These are phyloP conservation scores for Plasmodium vinckei DNA, from an alignment of 169 alveolate genomes.

Conservation along the genomic window DNA sequence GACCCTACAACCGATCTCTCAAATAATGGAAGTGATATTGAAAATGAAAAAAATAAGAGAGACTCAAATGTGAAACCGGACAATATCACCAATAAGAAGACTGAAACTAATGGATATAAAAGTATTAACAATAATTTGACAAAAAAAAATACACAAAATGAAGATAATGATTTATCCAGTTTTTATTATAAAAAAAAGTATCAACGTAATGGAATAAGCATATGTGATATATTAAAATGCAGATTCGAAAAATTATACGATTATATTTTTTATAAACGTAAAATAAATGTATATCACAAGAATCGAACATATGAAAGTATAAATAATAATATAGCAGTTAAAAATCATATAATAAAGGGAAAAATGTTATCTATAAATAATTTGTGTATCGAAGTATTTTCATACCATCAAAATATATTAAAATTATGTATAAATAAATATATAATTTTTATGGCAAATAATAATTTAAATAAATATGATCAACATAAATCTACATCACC, in stretches of 20 bases:
- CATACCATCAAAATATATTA: slow-evolving; percentile 32
- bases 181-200: neutral
- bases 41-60: neutral
- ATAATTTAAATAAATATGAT: neutral
- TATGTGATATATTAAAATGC: slow-evolving; percentile 6
- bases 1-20: no score
- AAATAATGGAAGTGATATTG: neutral
- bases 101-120: neutral
- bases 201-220: neutral
- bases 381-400: slow-evolving; percentile 26
- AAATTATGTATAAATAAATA: slow-evolving; percentile 68
- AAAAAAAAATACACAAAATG: neutral
- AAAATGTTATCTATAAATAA: slow-evolving; percentile 67
- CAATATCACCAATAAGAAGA: neutral
- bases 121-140: neutral
- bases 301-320: slow-evolving; percentile 44
- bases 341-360: slow-evolving; percentile 71
- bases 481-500: slow-evolving; percentile 21
- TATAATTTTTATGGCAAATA: slow-evolving; percentile 20
- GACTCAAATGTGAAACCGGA: neutral
- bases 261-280: slow-evolving; percentile 71
- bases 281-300: slow-evolving; percentile 63
- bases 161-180: neutral
- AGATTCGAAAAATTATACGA: slow-evolving; percentile 59
- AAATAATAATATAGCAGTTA: slow-evolving; percentile 22